Conservation (phyloP, 352 stramenopile genomes). For the Achlya hypogyna region DNA sequence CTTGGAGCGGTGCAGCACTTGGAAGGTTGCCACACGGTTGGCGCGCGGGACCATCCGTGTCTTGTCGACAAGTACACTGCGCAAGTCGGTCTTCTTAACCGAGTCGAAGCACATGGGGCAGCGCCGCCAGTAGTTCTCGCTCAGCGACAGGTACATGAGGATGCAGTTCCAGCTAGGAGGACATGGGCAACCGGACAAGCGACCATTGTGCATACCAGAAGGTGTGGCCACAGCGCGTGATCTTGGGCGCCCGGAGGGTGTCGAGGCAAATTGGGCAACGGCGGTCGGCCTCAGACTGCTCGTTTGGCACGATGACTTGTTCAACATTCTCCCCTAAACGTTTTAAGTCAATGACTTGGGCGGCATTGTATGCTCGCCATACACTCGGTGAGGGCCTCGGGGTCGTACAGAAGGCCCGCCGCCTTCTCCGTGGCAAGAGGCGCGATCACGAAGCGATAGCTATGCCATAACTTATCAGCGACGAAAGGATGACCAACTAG, state of each 20-base stretch:
- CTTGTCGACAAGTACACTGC: constrained; percentile 56
- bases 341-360: background rate
- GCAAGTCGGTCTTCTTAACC: constrained; percentile 70
- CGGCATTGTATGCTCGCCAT: constrained; percentile 19
- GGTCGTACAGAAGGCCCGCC: constrained; percentile 48
- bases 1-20: constrained; percentile 63
- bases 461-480: constrained; percentile 22
- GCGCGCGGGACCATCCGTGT: constrained; percentile 48
- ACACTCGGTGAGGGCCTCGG: constrained; percentile 76
- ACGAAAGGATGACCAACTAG: background rate
- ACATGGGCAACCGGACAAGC: background rate
- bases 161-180: constrained; percentile 69
- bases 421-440: constrained; percentile 34
- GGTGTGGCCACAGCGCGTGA: constrained; percentile 79
- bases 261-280: constrained; percentile 80
- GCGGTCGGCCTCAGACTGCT: constrained; percentile 35
- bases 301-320: constrained; percentile 72
- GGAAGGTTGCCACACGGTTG: constrained; percentile 46
- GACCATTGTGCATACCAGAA: constrained; percentile 45
- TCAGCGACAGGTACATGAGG: constrained; percentile 70
- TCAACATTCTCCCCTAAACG: constrained; percentile 71
- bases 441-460: constrained; percentile 75
- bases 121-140: constrained; percentile 80
- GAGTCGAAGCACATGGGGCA: constrained; percentile 84
- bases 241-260: constrained; percentile 65